Conservation (phyloP, 2,329 filamentous ascomycete species). For the Chaetomiaceae sp. region DNA sequence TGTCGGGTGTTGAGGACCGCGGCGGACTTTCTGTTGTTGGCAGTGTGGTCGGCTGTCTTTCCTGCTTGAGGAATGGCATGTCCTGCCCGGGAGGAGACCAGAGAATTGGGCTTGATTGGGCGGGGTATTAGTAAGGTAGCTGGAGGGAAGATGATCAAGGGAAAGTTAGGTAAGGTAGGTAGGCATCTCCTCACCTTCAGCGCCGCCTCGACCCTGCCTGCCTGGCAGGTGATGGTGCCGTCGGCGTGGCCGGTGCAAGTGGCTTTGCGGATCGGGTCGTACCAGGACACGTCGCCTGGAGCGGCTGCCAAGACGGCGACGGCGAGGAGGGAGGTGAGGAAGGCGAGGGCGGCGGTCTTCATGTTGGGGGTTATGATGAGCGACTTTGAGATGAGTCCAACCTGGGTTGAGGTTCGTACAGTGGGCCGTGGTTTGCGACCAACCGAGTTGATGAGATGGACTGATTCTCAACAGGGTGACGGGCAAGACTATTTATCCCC, state of each 20-base stretch:
- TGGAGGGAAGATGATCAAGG: background rate
- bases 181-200: background rate
- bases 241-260: constrained; percentile 8
- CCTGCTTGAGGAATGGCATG: no score
- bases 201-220: background rate
- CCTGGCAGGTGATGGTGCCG: constrained; percentile 1
- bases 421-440: no score
- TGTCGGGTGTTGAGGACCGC: background rate
- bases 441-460: no score
- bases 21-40: background rate
- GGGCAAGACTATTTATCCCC: no score
- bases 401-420: background rate
- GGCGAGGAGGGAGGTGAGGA: background rate
- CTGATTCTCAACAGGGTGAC: no score
- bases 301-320: background rate
- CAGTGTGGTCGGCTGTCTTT: no score
- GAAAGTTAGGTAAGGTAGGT: background rate
- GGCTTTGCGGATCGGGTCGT: constrained; percentile 1
- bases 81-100: no score
- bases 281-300: background rate
- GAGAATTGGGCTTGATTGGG: no score
- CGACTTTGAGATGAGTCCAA: background rate
- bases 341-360: background rate
- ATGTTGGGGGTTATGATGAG: background rate
- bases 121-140: no score